phyloP scores from a whole-genome alignment of 2,329 filamentous ascomycete genomes.

The Alternaria sp. region DNA sequence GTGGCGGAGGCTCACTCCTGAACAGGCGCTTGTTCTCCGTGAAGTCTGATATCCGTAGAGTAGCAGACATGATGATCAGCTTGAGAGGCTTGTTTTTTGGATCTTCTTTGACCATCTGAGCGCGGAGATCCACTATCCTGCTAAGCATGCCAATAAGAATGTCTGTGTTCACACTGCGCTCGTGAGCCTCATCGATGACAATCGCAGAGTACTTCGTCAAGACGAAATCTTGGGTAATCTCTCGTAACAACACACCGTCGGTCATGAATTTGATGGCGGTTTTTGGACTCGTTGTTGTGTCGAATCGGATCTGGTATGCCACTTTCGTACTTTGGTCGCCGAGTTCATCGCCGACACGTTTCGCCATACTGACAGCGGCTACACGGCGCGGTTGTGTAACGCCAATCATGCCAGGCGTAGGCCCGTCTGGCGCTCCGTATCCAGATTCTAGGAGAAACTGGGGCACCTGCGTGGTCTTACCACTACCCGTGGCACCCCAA shows the following conservation, averaged over 20 bases:
- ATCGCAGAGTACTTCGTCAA: conserved; percentile 90
- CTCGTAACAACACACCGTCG: conserved; percentile 90
- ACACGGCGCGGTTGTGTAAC: conserved; percentile 94
- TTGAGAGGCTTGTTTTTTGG: conserved; percentile 77
- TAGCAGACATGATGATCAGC: conserved; percentile 97
- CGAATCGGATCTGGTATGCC: conserved; percentile 91
- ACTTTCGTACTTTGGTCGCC: conserved; percentile 78
- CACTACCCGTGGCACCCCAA: conserved; percentile 93
- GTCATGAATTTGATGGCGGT: conserved; percentile 99
- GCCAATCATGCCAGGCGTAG: conserved; percentile 89
- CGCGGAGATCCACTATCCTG: conserved; percentile 83
- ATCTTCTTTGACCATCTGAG: conserved; percentile 75
- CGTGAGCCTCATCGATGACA: conserved; percentile 95
- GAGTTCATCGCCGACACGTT: conserved; percentile 85
- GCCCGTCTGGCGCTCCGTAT: conserved; percentile 78
- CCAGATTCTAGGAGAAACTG: conserved; percentile 96
- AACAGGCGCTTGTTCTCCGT: conserved; percentile 85
- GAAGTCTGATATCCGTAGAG: conserved; percentile 87
- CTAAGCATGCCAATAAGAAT: conserved; percentile 98
- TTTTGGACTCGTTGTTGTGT: conserved; percentile 77
- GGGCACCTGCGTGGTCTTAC: conserved; percentile 96
- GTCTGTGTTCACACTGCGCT: conserved; percentile 96
- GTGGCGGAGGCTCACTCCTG: conserved; percentile 72
- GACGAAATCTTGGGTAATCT: conserved; percentile 87
- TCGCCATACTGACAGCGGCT: conserved; percentile 95